These are phyloP conservation scores for Eucalyptus camaldulensis DNA, from an alignment of 345 rosid species.

Conservation along the genomic window DNA sequence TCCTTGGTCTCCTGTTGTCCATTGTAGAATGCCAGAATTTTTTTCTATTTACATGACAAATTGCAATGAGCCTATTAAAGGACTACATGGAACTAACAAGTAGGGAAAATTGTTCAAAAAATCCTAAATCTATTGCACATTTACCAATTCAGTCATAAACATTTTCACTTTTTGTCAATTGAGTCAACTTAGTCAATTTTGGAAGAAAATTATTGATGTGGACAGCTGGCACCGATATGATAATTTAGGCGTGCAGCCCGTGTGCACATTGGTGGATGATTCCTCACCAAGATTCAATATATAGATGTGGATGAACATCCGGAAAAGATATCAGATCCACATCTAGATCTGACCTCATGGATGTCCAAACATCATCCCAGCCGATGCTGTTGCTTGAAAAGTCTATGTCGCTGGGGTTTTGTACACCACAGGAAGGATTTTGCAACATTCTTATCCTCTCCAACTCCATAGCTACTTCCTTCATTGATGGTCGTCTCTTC, in stretches of 20 bases:
- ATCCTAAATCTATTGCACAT: too few species aligned
- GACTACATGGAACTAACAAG: background rate
- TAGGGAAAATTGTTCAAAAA: too few species aligned
- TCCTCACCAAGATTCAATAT: background rate
- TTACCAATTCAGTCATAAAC: background rate
- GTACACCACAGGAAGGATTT: background rate
- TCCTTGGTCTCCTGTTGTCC: background rate
- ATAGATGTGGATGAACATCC: background rate
- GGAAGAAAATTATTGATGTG: too few species aligned
- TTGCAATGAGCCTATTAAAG: background rate
- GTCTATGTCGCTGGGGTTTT: too few species aligned
- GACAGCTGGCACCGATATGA: fast-evolving
- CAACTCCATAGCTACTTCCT: background rate
- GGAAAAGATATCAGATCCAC: background rate
- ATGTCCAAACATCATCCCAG: background rate
- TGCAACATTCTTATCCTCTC: background rate
- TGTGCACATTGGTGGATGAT: background rate
- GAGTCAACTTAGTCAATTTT: too few species aligned
- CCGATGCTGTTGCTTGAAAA: too few species aligned
- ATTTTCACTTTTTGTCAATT: too few species aligned
- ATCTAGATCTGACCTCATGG: background rate
- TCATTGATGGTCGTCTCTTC: conserved; percentile 3
- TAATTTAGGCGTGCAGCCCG: background rate
- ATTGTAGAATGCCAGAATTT: background rate
- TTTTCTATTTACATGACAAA: background rate